These are phyloP conservation scores for Hypomyces perniciosus DNA, from an alignment of 2,329 filamentous ascomycete species.

Conservation along the genomic window DNA sequence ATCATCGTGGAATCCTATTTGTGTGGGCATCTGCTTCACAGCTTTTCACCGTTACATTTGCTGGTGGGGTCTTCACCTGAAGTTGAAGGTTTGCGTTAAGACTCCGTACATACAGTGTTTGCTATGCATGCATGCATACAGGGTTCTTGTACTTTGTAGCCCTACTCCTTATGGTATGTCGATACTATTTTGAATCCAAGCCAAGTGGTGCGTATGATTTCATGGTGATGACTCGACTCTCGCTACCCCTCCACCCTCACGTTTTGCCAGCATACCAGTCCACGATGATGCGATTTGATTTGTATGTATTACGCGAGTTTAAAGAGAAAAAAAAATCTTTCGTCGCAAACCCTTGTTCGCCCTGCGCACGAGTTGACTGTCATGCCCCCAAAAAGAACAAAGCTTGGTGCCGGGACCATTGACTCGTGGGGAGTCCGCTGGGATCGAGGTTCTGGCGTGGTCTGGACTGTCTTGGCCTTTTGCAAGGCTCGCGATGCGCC, in stretches of 20 bases:
- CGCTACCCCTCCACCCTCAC: background rate
- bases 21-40: no score
- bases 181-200: background rate
- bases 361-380: constrained; percentile 7
- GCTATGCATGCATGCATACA: background rate
- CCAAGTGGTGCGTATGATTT: background rate
- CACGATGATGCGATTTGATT: background rate
- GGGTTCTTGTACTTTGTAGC: background rate
- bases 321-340: background rate
- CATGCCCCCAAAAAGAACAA: constrained; percentile 13
- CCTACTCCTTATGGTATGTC: background rate
- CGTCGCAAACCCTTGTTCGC: background rate
- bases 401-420: constrained; percentile 10
- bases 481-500: constrained; percentile 9
- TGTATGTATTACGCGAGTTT: background rate
- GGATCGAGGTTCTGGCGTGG: constrained; percentile 13
- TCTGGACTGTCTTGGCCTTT: constrained; percentile 13
- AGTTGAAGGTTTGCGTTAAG: no score
- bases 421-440: constrained; percentile 5
- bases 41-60: no score
- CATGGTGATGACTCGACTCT: background rate
- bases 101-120: no score
- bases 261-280: background rate
- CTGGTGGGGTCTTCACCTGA: no score
- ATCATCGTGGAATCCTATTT: no score